Percentiles rank a stretch among this genome's conserved stretches.
phyloP scores from a whole-genome alignment of 257 asterid genomes.

The Linaria vulgaris region DNA sequence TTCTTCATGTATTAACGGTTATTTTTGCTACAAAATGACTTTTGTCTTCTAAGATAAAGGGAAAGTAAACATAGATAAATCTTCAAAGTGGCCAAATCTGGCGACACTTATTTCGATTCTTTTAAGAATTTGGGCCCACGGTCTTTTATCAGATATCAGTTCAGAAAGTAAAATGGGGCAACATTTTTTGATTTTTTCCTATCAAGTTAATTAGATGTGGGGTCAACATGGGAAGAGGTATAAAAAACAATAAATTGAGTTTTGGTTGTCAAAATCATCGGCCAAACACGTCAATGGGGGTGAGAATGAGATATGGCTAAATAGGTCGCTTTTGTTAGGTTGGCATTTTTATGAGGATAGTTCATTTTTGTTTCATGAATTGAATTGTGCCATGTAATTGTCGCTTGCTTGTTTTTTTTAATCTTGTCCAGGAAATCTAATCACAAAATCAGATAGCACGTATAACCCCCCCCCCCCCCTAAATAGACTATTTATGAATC shows the following conservation, averaged over 20 bases:
- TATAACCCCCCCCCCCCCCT: not conserved
- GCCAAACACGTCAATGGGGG: slow-evolving; percentile 5
- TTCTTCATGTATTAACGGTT: too few species aligned
- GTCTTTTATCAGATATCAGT: slow-evolving; percentile 16
- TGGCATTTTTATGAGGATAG: slow-evolving; percentile 20
- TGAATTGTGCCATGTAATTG: slow-evolving; percentile 27
- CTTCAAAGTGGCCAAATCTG: slow-evolving; percentile 26
- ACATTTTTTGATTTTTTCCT: slow-evolving; percentile 3
- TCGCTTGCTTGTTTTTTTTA: slow-evolving; percentile 29
- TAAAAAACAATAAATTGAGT: slow-evolving; percentile 15
- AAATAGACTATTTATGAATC: not conserved
- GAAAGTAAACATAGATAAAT: not conserved
- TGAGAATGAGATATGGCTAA: not conserved
- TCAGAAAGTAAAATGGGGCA: slow-evolving; percentile 25
- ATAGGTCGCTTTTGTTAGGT: slow-evolving; percentile 21
- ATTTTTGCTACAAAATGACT: slow-evolving; percentile 14
- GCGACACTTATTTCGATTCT: slow-evolving; percentile 21
- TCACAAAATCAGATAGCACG: slow-evolving; percentile 1
- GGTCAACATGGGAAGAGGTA: slow-evolving; percentile 17
- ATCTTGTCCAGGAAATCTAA: not conserved
- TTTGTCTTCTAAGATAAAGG: not conserved
- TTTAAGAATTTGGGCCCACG: slow-evolving; percentile 25
- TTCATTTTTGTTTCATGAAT: slow-evolving; percentile 14
- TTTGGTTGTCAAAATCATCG: slow-evolving; percentile 23
- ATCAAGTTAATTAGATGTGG: slow-evolving; percentile 2